phyloP scores from a whole-genome alignment of 164 flowering plant genomes.

The Magnolia changhungtana region DNA sequence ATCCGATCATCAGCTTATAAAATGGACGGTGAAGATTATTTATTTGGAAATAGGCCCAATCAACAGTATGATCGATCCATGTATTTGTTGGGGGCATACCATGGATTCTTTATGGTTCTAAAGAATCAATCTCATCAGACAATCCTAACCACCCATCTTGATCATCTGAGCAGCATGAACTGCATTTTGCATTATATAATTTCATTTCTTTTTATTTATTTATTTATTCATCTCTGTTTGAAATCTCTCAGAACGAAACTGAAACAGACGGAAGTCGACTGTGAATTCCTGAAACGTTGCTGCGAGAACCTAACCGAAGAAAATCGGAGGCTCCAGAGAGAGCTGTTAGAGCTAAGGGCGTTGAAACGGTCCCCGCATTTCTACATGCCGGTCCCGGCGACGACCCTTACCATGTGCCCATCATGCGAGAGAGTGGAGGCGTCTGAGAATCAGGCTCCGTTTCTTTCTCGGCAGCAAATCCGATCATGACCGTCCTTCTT shows the following conservation, averaged over 20 bases:
- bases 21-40: background rate
- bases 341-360: slow-evolving; percentile 68
- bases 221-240: too few species aligned
- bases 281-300: slow-evolving; percentile 74
- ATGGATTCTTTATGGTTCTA: background rate
- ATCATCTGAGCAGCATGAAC: background rate
- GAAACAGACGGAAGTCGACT: slow-evolving; percentile 94
- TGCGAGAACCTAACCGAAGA: slow-evolving; percentile 81
- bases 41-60: background rate
- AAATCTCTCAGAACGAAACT: slow-evolving; percentile 56
- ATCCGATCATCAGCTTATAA: too few species aligned
- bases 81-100: background rate
- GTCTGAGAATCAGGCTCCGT: slow-evolving; percentile 26
- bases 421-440: slow-evolving; percentile 60
- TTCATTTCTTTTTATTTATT: too few species aligned
- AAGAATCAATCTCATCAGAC: background rate
- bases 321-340: slow-evolving; percentile 79
- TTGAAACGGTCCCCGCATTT: slow-evolving; percentile 59
- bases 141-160: background rate
- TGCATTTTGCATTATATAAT: background rate
- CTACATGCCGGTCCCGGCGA: slow-evolving; percentile 81
- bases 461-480: slow-evolving; percentile 15
- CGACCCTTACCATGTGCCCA: slow-evolving; percentile 91
- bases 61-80: background rate
- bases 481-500: slow-evolving; percentile 1